These are phyloP conservation scores for Mrakia hoshinonis DNA, from an alignment of 768 basidiomycete species.

Conservation along the genomic window DNA sequence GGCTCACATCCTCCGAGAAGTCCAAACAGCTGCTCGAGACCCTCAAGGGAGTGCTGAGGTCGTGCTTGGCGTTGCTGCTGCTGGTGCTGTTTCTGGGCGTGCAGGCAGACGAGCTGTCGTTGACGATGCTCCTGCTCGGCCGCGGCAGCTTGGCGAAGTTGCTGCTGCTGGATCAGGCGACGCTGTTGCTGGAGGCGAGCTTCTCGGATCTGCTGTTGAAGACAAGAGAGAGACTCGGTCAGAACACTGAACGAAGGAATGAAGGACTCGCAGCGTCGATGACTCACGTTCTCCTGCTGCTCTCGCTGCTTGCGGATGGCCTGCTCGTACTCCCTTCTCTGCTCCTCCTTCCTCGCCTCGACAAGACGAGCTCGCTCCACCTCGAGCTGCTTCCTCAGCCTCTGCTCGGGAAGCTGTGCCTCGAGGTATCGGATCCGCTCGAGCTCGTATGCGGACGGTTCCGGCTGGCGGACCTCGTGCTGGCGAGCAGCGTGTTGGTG, in stretches of 20 bases:
- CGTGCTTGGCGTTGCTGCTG: not conserved
- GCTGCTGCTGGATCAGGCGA: not conserved
- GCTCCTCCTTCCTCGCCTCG: not conserved
- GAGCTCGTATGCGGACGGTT: not conserved
- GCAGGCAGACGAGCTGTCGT: not conserved
- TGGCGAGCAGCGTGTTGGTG: not conserved
- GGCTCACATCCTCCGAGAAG: not conserved
- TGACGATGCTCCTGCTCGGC: not conserved
- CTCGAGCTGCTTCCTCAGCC: not conserved
- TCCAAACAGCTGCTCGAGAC: not conserved
- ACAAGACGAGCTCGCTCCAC: not conserved
- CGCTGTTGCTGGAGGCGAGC: not conserved
- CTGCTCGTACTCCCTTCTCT: not conserved
- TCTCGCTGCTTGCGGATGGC: not conserved
- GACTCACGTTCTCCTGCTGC: conserved; percentile 2
- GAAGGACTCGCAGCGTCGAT: not conserved
- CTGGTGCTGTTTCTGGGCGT: not conserved
- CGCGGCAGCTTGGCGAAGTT: not conserved
- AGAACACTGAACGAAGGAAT: not conserved
- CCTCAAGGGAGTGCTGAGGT: not conserved
- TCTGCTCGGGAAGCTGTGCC: not conserved
- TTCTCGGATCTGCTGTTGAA: not conserved
- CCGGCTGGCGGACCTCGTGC: not conserved
- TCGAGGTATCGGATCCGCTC: not conserved
- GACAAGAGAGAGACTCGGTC: not conserved